Evolutionary conservation across 768 basidiomycete species (phyloP), one percentile per base, ranked within the genome.

Genomic region (Naganishia friedmannii): DNA sequence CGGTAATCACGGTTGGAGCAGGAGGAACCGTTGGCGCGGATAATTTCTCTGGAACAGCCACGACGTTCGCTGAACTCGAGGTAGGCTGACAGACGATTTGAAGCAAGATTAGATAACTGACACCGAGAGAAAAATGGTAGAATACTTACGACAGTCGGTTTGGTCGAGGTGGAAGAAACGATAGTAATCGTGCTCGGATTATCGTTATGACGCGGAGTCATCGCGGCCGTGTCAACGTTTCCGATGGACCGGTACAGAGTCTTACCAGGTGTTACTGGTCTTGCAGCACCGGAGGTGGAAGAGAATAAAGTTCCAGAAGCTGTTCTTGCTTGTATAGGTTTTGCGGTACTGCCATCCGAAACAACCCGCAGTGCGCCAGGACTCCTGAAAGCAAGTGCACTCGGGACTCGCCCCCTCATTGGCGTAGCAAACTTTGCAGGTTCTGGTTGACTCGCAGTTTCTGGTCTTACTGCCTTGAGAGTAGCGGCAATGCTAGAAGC

Each of bases 401-500:
- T 45, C 12, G 60, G 60, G 7, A 29, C 10, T 8, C 60, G 60
- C 8, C 42, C 60, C 34, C 42, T 63, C 19, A 63, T 34, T 26
- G 60, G 60, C 15, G 60, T 63, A 42, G 39, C 39, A n/a, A 46
- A 45, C 42, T 26, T n/a, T 17, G 42, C 26, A 7, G 17, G 60
- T 26, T 63, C 60, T 3, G 37, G 9, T 28, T 63, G 60, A 15
- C 19, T 17, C 13, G 23, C 29, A 7, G 26, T 21, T 12, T 63
- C 60, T 26, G 60, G 60, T 45, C 60, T 39, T 10, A 63, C 60
- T 13, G 60, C 60, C 28, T 63, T 63, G 19, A 34, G 39, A 4
- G n/a, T 28, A n/a, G 42, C 42, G 39, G 39, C 26, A 7, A 46
- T 46, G 6, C 23, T 42, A 12, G 60, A 26, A 19, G 26, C 26